These are phyloP conservation scores for Bidens hawaiensis DNA, from an alignment of 140 eudicot species.

Conservation along the genomic window DNA sequence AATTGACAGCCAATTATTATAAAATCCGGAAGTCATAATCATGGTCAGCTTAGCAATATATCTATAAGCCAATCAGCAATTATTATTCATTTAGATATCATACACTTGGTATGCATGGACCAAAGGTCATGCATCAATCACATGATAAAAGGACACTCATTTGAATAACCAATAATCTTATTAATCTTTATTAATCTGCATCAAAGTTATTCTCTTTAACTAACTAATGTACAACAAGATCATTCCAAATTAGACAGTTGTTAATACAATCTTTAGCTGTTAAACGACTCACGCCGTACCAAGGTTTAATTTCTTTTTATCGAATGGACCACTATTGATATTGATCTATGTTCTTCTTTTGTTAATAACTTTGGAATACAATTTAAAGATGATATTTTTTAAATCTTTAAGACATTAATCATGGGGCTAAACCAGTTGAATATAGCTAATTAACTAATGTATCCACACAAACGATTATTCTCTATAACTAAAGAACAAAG, in stretches of 20 bases:
- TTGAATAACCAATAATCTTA: not conserved
- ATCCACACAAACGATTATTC: not conserved
- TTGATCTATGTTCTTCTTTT: too few species aligned
- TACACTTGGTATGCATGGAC: too few species aligned
- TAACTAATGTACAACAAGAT: constrained; percentile 14
- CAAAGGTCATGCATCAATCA: constrained; percentile 13
- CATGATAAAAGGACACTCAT: not conserved
- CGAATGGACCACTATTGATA: not conserved
- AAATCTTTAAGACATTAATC: too few species aligned
- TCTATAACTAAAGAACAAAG: not conserved
- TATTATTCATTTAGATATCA: not conserved
- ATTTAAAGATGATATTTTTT: too few species aligned
- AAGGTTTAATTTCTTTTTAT: not conserved
- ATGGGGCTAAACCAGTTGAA: too few species aligned
- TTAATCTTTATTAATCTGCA: not conserved
- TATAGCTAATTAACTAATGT: not conserved
- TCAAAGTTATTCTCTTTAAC: constrained; percentile 15
- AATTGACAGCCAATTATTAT: constrained; percentile 9
- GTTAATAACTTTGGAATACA: too few species aligned
- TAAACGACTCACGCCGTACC: constrained; percentile 22
- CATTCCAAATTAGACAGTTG: constrained; percentile 8
- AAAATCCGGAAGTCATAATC: not conserved
- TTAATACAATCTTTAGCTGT: constrained; percentile 13
- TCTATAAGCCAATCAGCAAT: not conserved
- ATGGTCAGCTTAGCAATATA: not conserved